A percentile compares a stretch with the other conserved stretches of the same genome.
phyloP scores from a whole-genome alignment of 805 yeast genomes.

The Sungouiozyma intestinalis region DNA sequence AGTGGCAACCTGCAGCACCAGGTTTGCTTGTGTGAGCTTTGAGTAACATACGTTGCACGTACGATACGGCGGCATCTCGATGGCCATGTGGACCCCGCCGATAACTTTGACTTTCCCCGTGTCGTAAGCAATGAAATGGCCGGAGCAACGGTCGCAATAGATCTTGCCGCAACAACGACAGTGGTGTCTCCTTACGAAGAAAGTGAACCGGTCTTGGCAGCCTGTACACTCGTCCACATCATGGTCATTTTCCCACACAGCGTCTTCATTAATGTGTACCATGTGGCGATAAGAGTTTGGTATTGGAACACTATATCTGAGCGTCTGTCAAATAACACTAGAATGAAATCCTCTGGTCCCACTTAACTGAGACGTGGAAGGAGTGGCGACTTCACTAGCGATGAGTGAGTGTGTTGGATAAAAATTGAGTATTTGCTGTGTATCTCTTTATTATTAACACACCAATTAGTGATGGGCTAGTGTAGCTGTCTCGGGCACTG shows the following conservation, averaged over 20 bases:
- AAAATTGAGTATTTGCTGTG: too few relatives aligned
- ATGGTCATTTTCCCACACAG: slow-evolving; percentile 26
- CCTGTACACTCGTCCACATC: slow-evolving; percentile 32
- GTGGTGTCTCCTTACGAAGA: slow-evolving; percentile 54
- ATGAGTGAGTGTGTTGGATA: too few relatives aligned
- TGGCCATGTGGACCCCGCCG: slow-evolving; percentile 10
- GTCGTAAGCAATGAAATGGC: slow-evolving; percentile 22
- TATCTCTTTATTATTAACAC: not conserved
- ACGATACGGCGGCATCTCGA: slow-evolving; percentile 6
- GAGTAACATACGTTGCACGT: slow-evolving; percentile 7
- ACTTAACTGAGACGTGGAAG: too few relatives aligned
- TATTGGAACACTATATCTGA: too few relatives aligned
- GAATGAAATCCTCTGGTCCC: too few relatives aligned
- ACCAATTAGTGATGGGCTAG: not conserved
- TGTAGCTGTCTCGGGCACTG: too few relatives aligned
- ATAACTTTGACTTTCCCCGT: slow-evolving; percentile 19
- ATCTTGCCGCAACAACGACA: slow-evolving; percentile 62
- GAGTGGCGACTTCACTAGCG: too few relatives aligned
- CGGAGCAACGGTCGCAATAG: slow-evolving; percentile 37
- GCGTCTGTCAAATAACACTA: too few relatives aligned
- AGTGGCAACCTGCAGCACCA: slow-evolving; percentile 4
- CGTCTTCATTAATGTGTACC: slow-evolving; percentile 9
- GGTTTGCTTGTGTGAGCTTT: slow-evolving; percentile 30
- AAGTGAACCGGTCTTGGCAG: slow-evolving; percentile 37
- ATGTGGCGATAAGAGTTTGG: too few relatives aligned